These are phyloP conservation scores for Asterella californica DNA, from an alignment of 225 moss, liverwort and hornwort genomes.

Conservation along the genomic window DNA sequence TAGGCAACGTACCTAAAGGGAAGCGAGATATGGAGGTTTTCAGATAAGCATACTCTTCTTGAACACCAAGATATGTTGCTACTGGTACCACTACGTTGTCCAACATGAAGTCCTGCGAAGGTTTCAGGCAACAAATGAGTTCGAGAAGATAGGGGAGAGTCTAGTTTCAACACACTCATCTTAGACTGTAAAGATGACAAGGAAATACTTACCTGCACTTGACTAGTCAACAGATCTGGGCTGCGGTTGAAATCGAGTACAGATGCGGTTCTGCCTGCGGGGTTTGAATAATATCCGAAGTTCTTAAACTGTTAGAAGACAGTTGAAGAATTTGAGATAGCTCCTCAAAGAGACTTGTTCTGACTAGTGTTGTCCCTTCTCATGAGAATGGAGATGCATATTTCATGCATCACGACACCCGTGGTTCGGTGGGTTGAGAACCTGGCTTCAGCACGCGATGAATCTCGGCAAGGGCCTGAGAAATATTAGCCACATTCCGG, in stretches of 20 bases:
- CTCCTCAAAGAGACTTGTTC: too few relatives aligned
- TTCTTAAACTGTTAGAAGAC: neutral
- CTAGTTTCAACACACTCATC: neutral
- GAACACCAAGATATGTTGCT: slow-evolving; percentile 74
- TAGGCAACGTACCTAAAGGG: slow-evolving; percentile 47
- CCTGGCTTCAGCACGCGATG: slow-evolving; percentile 63
- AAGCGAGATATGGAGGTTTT: slow-evolving; percentile 82
- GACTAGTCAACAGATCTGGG: slow-evolving; percentile 44
- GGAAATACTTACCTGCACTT: slow-evolving; percentile 45
- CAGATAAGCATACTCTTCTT: slow-evolving; percentile 80
- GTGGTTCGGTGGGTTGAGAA: neutral
- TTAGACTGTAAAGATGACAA: neutral
- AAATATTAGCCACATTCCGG: slow-evolving; percentile 77
- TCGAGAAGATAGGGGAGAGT: neutral
- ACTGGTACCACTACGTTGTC: slow-evolving; percentile 89
- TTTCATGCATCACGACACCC: neutral
- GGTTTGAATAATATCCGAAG: neutral
- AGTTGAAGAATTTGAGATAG: neutral
- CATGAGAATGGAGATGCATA: neutral
- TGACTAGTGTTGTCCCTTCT: neutral
- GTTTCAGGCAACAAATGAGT: neutral
- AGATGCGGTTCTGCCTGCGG: slow-evolving; percentile 53
- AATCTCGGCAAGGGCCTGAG: slow-evolving; percentile 65
- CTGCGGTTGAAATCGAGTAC: slow-evolving; percentile 88
- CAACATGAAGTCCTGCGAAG: slow-evolving; percentile 72